These are phyloP conservation scores for Parastagonospora nodorum DNA, from an alignment of 2,329 filamentous ascomycete species.

Conservation along the genomic window DNA sequence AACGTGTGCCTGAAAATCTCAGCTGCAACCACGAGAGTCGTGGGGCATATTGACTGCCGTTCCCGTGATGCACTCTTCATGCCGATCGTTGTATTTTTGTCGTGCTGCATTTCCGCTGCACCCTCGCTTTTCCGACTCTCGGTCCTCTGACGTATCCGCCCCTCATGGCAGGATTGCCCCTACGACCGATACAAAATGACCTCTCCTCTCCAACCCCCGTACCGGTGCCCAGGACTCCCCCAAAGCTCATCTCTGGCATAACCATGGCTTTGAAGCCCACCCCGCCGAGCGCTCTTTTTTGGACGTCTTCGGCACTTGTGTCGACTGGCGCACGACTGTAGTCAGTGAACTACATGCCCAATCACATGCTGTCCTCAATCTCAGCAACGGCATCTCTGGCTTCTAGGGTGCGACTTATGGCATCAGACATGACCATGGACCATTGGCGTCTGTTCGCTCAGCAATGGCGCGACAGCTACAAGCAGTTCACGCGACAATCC, in stretches of 20 bases:
- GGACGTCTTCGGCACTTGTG: conserved; percentile 82
- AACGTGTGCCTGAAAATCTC: neutral
- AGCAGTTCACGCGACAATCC: conserved; percentile 62
- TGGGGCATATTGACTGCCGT: neutral
- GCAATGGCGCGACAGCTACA: conserved; percentile 71
- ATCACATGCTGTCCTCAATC: conserved; percentile 55
- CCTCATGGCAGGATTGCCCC: conserved; percentile 15
- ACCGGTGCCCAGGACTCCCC: conserved; percentile 7
- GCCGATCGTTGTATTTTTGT: neutral
- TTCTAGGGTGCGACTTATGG: conserved; percentile 53
- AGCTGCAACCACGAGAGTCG: neutral
- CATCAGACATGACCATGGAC: conserved; percentile 56
- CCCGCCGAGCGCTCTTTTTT: conserved; percentile 68
- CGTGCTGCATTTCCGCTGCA: conserved; percentile 10
- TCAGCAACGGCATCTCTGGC: conserved; percentile 53
- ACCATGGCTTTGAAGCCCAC: conserved; percentile 32
- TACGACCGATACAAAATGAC: conserved; percentile 16
- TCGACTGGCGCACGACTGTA: conserved; percentile 76
- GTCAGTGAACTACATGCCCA: conserved; percentile 61
- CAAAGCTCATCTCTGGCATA: conserved; percentile 9
- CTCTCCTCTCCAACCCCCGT: conserved; percentile 9
- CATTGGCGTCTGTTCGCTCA: conserved; percentile 71
- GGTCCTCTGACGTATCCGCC: conserved; percentile 16
- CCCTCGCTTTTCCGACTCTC: conserved; percentile 10
- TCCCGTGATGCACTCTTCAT: neutral